Evolutionary conservation across 352 stramenopile species (phyloP).

Genomic region (Pythium scleroteichum): DNA sequence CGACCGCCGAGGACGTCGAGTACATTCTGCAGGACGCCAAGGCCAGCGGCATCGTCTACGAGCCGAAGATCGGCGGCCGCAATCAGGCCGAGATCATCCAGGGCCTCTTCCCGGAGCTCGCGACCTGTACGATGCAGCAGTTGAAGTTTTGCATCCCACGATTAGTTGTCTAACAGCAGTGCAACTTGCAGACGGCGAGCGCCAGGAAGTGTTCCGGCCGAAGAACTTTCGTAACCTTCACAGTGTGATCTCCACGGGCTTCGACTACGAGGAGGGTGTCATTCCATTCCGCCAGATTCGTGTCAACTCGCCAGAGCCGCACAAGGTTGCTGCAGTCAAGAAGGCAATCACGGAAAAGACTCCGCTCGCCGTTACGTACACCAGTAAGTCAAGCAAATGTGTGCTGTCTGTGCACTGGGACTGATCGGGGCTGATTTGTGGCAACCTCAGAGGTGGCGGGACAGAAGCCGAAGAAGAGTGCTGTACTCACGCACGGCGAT

Average conservation of each 20-base stretch:
- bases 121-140: conserved; percentile 47
- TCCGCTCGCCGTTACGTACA: conserved; percentile 74
- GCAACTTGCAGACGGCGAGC: conserved; percentile 43
- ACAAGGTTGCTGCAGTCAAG: conserved; percentile 55
- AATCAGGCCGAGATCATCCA: conserved; percentile 79
- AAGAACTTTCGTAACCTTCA: conserved; percentile 82
- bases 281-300: conserved; percentile 81
- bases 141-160: no score
- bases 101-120: conserved; percentile 72
- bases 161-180: background rate
- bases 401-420: conserved; percentile 5
- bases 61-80: conserved; percentile 75
- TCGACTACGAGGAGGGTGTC: conserved; percentile 70
- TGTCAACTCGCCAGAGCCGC: conserved; percentile 75
- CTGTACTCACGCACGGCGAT: conserved; percentile 77
- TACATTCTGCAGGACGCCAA: conserved; percentile 83
- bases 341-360: conserved; percentile 72
- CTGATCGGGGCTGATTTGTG: no score
- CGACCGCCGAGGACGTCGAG: conserved; percentile 70
- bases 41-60: conserved; percentile 79
- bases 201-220: conserved; percentile 68
- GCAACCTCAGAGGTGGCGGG: conserved; percentile 56
- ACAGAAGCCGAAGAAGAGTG: conserved; percentile 81
- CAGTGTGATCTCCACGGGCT: conserved; percentile 83
- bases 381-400: conserved; percentile 45